Evolutionary conservation across 139 green algal genomes (phyloP).

Genomic region (Trebouxia sp.): DNA sequence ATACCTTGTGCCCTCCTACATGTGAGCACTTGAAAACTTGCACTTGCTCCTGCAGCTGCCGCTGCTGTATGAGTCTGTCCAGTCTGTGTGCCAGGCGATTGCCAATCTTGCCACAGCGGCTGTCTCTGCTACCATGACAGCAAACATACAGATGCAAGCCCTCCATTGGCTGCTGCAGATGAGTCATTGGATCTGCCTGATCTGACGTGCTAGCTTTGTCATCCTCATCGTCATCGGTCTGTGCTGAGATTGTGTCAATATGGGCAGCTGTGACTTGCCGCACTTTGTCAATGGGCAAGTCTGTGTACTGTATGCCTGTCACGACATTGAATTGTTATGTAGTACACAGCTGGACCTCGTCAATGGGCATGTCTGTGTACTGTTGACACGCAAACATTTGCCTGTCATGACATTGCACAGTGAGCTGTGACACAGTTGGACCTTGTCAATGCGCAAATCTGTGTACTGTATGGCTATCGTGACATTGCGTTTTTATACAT

Average conservation of each 20-base stretch:
- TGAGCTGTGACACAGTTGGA: too few relatives aligned
- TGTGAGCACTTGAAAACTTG: constrained; percentile 42
- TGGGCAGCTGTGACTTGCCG: background rate
- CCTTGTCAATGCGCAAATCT: too few relatives aligned
- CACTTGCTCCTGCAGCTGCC: constrained; percentile 17
- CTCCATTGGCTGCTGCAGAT: background rate
- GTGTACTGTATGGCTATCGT: too few relatives aligned
- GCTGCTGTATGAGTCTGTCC: constrained; percentile 10
- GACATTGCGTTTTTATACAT: too few relatives aligned
- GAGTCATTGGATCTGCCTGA: background rate
- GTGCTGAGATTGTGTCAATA: constrained; percentile 6
- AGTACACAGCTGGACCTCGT: too few relatives aligned
- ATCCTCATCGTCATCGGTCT: background rate
- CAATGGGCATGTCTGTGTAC: too few relatives aligned
- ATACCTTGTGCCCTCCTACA: constrained; percentile 44
- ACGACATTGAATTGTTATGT: too few relatives aligned
- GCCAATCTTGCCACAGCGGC: constrained; percentile 46
- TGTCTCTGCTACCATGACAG: constrained; percentile 47
- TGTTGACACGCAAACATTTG: too few relatives aligned
- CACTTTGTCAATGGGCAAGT: constrained; percentile 22
- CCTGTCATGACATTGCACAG: too few relatives aligned
- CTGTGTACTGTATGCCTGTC: constrained; percentile 29
- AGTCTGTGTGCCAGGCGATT: constrained; percentile 35
- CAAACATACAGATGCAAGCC: constrained; percentile 47
- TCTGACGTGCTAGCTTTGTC: background rate